phyloP scores from a whole-genome alignment of 345 rosid species.

The Dipteronia sinensis region DNA sequence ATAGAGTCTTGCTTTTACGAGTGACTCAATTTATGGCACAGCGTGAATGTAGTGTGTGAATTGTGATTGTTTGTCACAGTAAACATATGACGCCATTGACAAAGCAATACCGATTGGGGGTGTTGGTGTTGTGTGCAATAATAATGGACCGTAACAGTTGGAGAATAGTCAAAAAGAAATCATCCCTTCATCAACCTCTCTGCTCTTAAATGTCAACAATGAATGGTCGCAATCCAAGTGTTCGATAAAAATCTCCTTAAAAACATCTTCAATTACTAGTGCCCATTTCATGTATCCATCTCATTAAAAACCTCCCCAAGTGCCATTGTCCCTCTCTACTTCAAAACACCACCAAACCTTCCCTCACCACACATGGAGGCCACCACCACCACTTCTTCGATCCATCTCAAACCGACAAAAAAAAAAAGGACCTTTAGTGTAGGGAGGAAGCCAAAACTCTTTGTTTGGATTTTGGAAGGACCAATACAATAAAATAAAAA shows the following conservation, averaged over 20 bases:
- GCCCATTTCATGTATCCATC: not conserved
- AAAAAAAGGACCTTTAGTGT: too few relatives aligned
- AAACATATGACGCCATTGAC: constrained; percentile 7
- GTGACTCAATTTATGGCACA: too few relatives aligned
- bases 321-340: not conserved
- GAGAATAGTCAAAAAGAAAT: constrained; percentile 20
- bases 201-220: constrained; percentile 21
- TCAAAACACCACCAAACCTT: too few relatives aligned
- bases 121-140: not conserved
- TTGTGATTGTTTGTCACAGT: not conserved
- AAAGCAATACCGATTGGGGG: not conserved
- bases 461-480: too few relatives aligned
- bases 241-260: not conserved
- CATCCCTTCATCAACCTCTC: not conserved
- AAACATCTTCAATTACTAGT: constrained; percentile 1
- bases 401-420: not conserved
- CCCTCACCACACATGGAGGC: constrained; percentile 18
- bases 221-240: constrained; percentile 25
- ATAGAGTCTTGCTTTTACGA: too few relatives aligned
- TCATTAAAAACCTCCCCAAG: constrained; percentile 5
- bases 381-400: constrained; percentile 4
- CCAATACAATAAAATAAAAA: too few relatives aligned
- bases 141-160: not conserved
- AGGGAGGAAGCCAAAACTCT: too few relatives aligned
- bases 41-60: not conserved